phyloP scores from a whole-genome alignment of 2,329 filamentous ascomycete species.

The Aaosphaeria pasadenensis region DNA sequence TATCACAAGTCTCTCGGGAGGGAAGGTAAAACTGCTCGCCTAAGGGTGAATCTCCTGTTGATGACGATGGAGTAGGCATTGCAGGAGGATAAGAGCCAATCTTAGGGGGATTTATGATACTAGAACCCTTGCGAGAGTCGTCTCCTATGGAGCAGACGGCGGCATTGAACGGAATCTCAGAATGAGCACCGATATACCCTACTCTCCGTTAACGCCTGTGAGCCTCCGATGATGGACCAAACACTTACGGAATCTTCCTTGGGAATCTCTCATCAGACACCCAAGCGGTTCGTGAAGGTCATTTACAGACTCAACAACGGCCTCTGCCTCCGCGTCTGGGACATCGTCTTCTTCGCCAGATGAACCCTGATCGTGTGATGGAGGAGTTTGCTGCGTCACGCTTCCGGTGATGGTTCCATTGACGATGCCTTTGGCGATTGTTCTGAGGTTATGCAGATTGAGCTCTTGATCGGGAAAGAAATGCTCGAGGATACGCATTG shows the following conservation, averaged over 20 bases:
- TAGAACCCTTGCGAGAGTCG: conserved; percentile 12
- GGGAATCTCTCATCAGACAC: conserved; percentile 37
- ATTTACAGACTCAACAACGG: conserved; percentile 24
- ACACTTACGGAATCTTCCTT: conserved; percentile 25
- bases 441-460: conserved; percentile 30
- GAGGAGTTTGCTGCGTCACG: background rate
- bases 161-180: conserved; percentile 38
- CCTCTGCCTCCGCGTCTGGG: conserved; percentile 14
- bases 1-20: conserved; percentile 23
- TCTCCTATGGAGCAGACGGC: conserved; percentile 31
- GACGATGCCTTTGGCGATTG: conserved; percentile 30
- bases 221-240: background rate
- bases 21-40: conserved; percentile 28
- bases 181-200: conserved; percentile 35
- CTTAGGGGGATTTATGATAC: conserved; percentile 28
- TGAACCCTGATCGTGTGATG: conserved; percentile 11
- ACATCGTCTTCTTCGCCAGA: conserved; percentile 21
- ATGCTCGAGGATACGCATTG: conserved; percentile 35
- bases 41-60: conserved; percentile 10
- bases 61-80: conserved; percentile 15
- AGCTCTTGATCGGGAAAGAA: conserved; percentile 36
- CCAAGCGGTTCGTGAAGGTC: conserved; percentile 36
- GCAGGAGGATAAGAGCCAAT: conserved; percentile 31
- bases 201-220: conserved; percentile 1
- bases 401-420: conserved; percentile 26